These are phyloP conservation scores for Talaromyces liani DNA, from an alignment of 495 filamentous ascomycete genomes.

Conservation along the genomic window DNA sequence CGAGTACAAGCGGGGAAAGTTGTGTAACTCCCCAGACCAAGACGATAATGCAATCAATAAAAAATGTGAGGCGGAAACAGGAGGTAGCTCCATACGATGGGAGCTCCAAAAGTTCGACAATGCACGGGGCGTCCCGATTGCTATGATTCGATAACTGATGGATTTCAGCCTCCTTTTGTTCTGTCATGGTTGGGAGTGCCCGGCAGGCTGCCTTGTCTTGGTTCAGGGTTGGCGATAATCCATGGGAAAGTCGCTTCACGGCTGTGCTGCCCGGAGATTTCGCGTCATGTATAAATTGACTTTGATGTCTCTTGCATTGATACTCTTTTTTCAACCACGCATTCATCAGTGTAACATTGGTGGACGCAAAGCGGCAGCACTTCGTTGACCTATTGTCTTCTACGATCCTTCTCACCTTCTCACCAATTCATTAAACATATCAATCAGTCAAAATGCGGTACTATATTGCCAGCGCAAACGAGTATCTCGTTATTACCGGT, in stretches of 20 bases:
- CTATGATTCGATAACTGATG: neutral
- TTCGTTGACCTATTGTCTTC: neutral
- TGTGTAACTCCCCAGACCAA: neutral
- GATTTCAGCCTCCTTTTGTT: neutral
- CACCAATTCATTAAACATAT: too few species aligned
- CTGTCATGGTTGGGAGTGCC: neutral
- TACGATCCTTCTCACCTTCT: neutral
- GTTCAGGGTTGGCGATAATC: neutral
- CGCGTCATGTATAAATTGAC: neutral
- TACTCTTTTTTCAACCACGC: neutral
- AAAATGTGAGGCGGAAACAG: neutral
- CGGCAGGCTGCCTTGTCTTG: neutral
- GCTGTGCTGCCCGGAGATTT: neutral
- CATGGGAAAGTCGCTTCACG: neutral
- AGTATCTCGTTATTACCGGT: constrained; percentile 79
- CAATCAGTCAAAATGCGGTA: constrained; percentile 14
- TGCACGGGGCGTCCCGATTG: neutral
- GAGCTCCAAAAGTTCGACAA: neutral
- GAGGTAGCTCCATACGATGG: neutral
- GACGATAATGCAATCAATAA: neutral
- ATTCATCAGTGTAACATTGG: neutral
- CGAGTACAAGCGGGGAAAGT: neutral
- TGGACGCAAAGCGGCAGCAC: neutral
- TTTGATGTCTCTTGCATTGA: neutral
- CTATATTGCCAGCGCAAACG: constrained; percentile 28